Conservation (phyloP, 306 rosid genomes). For the Malus domestica region ASM211411v1 NC_041791.1:27392001-27392500, state of each 20-base stretch:
- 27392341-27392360: no score
- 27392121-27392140: neutral
- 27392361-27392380: no score
- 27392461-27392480: no score
- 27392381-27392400: no score
- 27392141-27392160: slow-evolving; percentile 4
- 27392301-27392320: neutral
- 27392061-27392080: no score
- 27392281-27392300: neutral
- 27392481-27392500: no score
- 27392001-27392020: accelerated
- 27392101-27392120: neutral
- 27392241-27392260: slow-evolving; percentile 6
- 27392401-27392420: no score
- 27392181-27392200: slow-evolving; percentile 8
- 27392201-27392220: neutral
- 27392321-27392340: no score
- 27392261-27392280: no score
- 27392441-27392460: no score
- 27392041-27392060: neutral
- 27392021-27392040: neutral
- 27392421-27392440: no score
- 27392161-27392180: neutral
- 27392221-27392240: slow-evolving; percentile 9
- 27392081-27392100: neutral